Conservation (phyloP, 176 grass and related monocot species). For the Pharus latifolius region DNA sequence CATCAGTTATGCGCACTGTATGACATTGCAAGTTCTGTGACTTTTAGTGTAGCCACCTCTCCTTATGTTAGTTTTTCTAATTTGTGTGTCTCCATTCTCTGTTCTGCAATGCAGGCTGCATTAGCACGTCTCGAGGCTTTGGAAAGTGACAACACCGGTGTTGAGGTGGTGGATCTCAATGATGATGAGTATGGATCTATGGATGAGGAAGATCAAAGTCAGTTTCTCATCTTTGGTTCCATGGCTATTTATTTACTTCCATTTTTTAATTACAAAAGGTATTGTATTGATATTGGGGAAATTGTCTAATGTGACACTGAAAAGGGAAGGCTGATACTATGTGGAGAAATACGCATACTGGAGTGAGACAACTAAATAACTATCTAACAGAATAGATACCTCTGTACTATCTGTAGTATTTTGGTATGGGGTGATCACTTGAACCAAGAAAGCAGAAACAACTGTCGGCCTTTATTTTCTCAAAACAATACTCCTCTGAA, state of each 20-base stretch:
- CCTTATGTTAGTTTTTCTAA: neutral
- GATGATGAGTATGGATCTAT: slow-evolving; percentile 78
- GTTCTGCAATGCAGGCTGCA: slow-evolving; percentile 42
- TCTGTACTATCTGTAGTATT: no score
- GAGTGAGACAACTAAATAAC: no score
- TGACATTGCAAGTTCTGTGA: no score
- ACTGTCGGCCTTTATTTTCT: no score
- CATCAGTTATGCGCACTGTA: no score
- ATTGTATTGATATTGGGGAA: no score
- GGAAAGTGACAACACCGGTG: slow-evolving; percentile 65
- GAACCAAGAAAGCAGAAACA: no score
- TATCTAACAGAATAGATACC: no score
- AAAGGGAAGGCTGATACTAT: neutral
- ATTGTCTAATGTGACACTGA: neutral
- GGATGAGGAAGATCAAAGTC: slow-evolving; percentile 83
- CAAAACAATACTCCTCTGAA: neutral
- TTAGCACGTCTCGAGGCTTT: slow-evolving; percentile 77
- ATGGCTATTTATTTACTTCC: neutral
- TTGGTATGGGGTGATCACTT: no score
- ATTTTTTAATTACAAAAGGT: no score
- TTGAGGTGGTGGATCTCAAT: slow-evolving; percentile 57
- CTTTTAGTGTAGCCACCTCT: neutral
- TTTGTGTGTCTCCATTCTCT: neutral
- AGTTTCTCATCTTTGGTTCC: neutral
- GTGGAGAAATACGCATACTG: neutral